phyloP scores from a whole-genome alignment of 352 stramenopile genomes.

The Phytopythium helicoides region DNA sequence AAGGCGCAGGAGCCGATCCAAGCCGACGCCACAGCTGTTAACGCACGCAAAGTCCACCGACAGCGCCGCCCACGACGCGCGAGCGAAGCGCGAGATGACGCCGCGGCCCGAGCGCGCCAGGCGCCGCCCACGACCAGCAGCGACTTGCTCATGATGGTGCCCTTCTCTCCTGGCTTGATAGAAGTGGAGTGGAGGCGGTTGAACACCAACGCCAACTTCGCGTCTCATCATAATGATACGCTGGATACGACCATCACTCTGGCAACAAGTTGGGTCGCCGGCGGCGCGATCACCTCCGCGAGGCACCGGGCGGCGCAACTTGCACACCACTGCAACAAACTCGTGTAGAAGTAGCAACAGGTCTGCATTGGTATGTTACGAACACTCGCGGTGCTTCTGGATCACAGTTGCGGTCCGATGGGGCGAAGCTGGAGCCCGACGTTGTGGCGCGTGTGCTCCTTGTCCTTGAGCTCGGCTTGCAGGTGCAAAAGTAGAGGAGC shows the following conservation, averaged over 20 bases:
- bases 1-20: no score
- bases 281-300: no score
- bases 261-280: no score
- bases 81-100: constrained; percentile 56
- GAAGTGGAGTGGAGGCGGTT: background rate
- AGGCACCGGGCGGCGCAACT: no score
- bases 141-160: constrained; percentile 39
- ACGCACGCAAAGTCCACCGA: constrained; percentile 69
- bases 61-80: constrained; percentile 62
- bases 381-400: background rate
- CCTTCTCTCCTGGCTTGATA: background rate
- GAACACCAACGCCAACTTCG: no score
- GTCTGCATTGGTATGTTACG: background rate
- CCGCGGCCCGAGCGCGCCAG: constrained; percentile 71
- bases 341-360: background rate
- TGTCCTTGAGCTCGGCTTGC: constrained; percentile 66
- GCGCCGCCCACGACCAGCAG: constrained; percentile 75
- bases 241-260: constrained; percentile 8
- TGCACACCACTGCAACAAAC: no score
- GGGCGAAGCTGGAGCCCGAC: constrained; percentile 51
- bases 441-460: constrained; percentile 53
- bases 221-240: background rate
- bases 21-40: no score
- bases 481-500: background rate
- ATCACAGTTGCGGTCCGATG: constrained; percentile 1